Percentiles rank a stretch among this genome's conserved stretches.
phyloP scores from a whole-genome alignment of 2,329 filamentous ascomycete species.

The Fusarium robinianum region DNA sequence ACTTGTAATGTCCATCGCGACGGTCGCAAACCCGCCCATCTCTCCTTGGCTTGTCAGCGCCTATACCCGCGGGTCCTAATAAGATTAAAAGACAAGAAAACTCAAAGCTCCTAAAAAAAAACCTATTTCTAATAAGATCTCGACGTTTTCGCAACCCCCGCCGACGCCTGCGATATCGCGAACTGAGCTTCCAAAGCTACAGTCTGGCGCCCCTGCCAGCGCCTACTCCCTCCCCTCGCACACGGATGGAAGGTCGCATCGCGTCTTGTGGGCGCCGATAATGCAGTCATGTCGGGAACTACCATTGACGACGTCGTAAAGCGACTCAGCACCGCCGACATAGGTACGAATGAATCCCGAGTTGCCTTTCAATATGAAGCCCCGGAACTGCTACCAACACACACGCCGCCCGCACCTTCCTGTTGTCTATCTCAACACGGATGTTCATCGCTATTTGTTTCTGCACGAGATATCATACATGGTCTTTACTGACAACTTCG shows the following conservation, averaged over 20 bases:
- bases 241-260: slow-evolving; percentile 43
- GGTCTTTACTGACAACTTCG: too few relatives aligned
- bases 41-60: too few relatives aligned
- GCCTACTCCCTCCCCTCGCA: slow-evolving; percentile 26
- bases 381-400: slow-evolving; percentile 14
- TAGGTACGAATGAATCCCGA: slow-evolving; percentile 48
- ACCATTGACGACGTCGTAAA: slow-evolving; percentile 67
- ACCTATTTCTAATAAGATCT: too few relatives aligned
- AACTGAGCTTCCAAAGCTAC: slow-evolving; percentile 19
- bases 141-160: slow-evolving; percentile 9
- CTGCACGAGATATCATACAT: too few relatives aligned
- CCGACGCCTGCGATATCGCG: slow-evolving; percentile 28
- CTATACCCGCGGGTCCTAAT: too few relatives aligned
- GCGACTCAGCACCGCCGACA: slow-evolving; percentile 60
- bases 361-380: too few relatives aligned
- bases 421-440: neutral
- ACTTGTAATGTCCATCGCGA: slow-evolving; percentile 13
- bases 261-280: slow-evolving; percentile 48
- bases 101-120: slow-evolving; percentile 3
- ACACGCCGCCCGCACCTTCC: slow-evolving; percentile 27
- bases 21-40: too few relatives aligned
- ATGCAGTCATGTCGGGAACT: slow-evolving; percentile 63
- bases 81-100: too few relatives aligned
- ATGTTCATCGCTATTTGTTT: slow-evolving; percentile 10
- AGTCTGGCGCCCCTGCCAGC: too few relatives aligned